Percentiles rank a stretch among this genome's conserved stretches.
Conservation (phyloP, 371 early-diverging fungal species). For the Apophysomyces elegans region DNA sequence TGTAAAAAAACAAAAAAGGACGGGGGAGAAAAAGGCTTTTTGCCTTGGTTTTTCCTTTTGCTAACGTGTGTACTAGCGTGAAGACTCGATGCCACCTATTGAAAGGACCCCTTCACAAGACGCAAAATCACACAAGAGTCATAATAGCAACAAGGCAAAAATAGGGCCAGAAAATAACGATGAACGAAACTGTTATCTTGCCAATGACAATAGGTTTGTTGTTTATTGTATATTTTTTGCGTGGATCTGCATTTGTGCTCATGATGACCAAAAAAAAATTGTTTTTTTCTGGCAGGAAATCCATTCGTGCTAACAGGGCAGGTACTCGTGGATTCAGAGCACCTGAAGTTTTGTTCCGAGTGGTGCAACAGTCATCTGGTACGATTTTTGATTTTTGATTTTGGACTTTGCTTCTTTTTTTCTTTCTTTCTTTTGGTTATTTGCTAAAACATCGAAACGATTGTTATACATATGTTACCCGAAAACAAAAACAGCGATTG, state of each 20-base stretch:
- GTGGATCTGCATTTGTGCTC: constrained; percentile 8
- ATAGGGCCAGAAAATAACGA: not conserved
- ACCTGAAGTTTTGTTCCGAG: constrained; percentile 95
- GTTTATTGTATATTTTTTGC: constrained; percentile 18
- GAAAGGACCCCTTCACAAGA: constrained; percentile 3
- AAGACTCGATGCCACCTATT: constrained; percentile 1
- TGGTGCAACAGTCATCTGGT: constrained; percentile 84
- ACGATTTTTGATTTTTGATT: not conserved
- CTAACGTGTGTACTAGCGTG: not conserved
- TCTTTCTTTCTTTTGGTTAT: too few species aligned
- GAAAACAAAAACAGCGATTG: constrained; percentile 62
- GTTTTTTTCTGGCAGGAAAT: constrained; percentile 51
- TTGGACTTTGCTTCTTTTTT: too few species aligned
- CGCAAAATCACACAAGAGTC: not conserved
- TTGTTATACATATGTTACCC: not conserved
- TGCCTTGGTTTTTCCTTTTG: too few species aligned
- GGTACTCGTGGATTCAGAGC: constrained; percentile 99
- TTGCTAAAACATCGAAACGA: too few species aligned
- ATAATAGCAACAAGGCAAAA: not conserved
- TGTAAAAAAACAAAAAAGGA: not conserved
- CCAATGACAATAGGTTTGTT: constrained; percentile 50
- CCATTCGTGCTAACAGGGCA: constrained; percentile 89
- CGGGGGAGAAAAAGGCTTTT: too few species aligned
- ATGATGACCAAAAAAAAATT: not conserved
- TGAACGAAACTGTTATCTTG: constrained; percentile 26